Percentiles rank a stretch among this genome's conserved stretches.
Evolutionary conservation across 2,329 filamentous ascomycete species (phyloP).

Genomic region (Ceratocystiopsis sp.): DNA sequence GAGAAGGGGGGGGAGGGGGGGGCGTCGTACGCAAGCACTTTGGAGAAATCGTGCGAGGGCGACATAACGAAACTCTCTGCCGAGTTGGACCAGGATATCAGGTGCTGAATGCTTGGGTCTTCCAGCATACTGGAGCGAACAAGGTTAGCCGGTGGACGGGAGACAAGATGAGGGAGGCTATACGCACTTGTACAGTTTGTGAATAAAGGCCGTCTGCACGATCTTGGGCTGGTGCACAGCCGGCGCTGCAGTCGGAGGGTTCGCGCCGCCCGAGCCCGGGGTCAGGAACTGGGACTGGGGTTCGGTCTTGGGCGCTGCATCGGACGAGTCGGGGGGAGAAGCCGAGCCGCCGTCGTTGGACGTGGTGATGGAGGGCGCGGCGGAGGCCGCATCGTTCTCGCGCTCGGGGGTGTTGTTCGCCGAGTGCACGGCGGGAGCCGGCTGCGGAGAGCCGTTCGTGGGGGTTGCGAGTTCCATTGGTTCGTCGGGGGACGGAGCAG

Average conservation of each 20-base stretch:
- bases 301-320: slow-evolving; percentile 17
- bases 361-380: not conserved
- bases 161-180: not conserved
- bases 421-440: slow-evolving; percentile 19
- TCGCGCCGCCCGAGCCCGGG: slow-evolving; percentile 13
- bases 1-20: slow-evolving; percentile 5
- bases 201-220: slow-evolving; percentile 95
- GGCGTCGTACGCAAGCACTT: slow-evolving; percentile 74
- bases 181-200: slow-evolving; percentile 91
- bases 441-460: slow-evolving; percentile 26
- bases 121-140: slow-evolving; percentile 66
- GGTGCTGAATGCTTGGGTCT: slow-evolving; percentile 77
- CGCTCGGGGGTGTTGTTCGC: slow-evolving; percentile 22
- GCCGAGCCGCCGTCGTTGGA: slow-evolving; percentile 10
- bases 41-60: slow-evolving; percentile 90
- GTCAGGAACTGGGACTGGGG: slow-evolving; percentile 21
- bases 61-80: slow-evolving; percentile 99
- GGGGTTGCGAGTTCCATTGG: slow-evolving; percentile 46
- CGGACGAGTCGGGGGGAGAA: slow-evolving; percentile 4
- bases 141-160: not conserved
- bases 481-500: slow-evolving; percentile 38
- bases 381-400: slow-evolving; percentile 17
- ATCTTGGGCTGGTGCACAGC: slow-evolving; percentile 90
- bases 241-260: slow-evolving; percentile 38
- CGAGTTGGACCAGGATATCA: slow-evolving; percentile 89